A percentile compares a stretch with the other conserved stretches of the same genome.
Evolutionary conservation across 371 early-diverging fungal species (phyloP).

Genomic region (Smittium mucronatum): DNA sequence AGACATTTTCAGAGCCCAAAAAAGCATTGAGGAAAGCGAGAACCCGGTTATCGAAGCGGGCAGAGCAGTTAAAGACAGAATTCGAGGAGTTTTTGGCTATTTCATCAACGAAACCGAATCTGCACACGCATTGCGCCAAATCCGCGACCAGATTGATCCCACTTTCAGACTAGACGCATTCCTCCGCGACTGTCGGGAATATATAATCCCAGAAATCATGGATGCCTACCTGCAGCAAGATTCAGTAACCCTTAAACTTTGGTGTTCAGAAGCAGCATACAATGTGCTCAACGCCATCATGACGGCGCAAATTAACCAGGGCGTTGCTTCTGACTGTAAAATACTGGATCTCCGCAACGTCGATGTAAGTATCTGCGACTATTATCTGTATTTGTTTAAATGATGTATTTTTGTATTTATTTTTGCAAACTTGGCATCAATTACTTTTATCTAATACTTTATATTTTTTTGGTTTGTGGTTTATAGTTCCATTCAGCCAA

Average conservation of each 20-base stretch:
- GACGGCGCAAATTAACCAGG: slow-evolving; percentile 73
- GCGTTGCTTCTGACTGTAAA: slow-evolving; percentile 80
- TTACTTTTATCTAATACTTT: too few relatives aligned
- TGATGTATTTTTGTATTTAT: not conserved
- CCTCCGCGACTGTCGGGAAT: slow-evolving; percentile 77
- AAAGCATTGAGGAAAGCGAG: slow-evolving; percentile 79
- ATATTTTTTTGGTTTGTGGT: too few relatives aligned
- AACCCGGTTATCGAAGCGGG: slow-evolving; percentile 71
- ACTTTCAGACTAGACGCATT: slow-evolving; percentile 73
- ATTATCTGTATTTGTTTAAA: not conserved
- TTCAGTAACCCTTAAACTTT: slow-evolving; percentile 61
- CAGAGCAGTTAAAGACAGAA: slow-evolving; percentile 63
- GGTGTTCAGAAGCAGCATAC: slow-evolving; percentile 90
- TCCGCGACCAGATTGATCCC: slow-evolving; percentile 73
- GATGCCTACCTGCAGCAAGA: slow-evolving; percentile 88
- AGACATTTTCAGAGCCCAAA: slow-evolving; percentile 59
- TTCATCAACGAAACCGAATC: slow-evolving; percentile 89
- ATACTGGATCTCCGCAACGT: slow-evolving; percentile 86
- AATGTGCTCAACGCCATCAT: slow-evolving; percentile 76
- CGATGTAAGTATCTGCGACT: slow-evolving; percentile 36
- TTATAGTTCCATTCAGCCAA: slow-evolving; percentile 56
- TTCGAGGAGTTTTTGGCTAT: slow-evolving; percentile 56
- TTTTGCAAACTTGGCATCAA: too few relatives aligned
- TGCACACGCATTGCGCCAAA: slow-evolving; percentile 71
- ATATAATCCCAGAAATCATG: slow-evolving; percentile 89